Base-by-base conservation (phyloP, 163 green algal species). In the Volvox carteri region DNA sequence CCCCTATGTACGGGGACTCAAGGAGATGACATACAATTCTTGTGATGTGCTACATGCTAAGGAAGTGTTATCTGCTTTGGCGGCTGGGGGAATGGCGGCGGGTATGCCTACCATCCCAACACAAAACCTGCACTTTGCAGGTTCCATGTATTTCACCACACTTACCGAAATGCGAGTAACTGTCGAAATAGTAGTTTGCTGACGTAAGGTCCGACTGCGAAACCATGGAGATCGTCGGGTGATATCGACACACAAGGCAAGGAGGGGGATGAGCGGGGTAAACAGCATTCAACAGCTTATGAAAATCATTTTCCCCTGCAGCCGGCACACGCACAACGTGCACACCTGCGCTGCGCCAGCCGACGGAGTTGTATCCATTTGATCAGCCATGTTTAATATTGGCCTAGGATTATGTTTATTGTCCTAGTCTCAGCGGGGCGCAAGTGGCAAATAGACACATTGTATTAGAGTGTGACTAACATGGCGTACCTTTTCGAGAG, bases 131-230 rank as follows among this genome's bases (percentile, higher is more conserved):
- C 70, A 12, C 33, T 21, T 19, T 46, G 1, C 21, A 33, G 30
- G 65, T 75, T 75, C 46, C 39, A 78, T 56, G 33, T 52, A 3
- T 56, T 7, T 3, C 11, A 78, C 1, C 7, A 19, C 39, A 77
- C 93, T 89, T 50, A 95, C 95, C 96, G 89, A 97, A 98, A 78
- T 97, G 94, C 1, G 92, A 90, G 86, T 98, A 98, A 0, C 93
- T 97, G 90, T 98, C 96, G 86, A 98, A 98, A 91, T 98, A 98
- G 81, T 97, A 96, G 88, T 98, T 94, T 9, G 92, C 91, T 18
- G 81, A 91, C 28, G 94, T 97, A 68, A 94, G 89, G 21, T 96
- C 87, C 7, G 91, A 75, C 91, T 94, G 85, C 73, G 44, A 46
- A 41, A 80, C 25, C 42, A 65, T n/a, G 42, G 73, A 78, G 73